phyloP scores from a whole-genome alignment of 164 flowering plant species.

The Sedum album region DNA sequence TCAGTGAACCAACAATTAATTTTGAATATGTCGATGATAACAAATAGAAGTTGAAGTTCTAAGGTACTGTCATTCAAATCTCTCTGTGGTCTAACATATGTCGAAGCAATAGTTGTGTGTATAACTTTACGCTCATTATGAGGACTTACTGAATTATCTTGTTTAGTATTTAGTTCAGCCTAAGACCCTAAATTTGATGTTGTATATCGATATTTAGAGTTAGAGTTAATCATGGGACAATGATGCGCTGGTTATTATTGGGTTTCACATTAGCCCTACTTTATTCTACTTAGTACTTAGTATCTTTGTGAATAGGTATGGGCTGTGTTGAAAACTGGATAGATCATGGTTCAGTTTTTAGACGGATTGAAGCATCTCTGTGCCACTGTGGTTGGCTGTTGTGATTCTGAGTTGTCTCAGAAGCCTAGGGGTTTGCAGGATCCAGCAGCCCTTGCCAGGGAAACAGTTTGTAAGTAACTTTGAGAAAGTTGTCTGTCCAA shows the following conservation, averaged over 20 bases:
- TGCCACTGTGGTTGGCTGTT: conserved; percentile 39
- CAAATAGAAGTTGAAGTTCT: too few species aligned
- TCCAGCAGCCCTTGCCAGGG: conserved; percentile 63
- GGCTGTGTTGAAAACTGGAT: conserved; percentile 33
- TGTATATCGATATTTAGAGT: too few species aligned
- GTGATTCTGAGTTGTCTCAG: conserved; percentile 38
- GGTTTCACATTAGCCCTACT: not conserved
- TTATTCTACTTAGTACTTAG: not conserved
- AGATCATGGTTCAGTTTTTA: conserved; percentile 71
- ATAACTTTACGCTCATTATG: too few species aligned
- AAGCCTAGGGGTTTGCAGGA: conserved; percentile 48
- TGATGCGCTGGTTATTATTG: not conserved
- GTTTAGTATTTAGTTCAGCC: too few species aligned
- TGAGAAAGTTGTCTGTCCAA: not conserved
- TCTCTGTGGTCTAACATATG: too few species aligned
- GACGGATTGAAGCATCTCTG: conserved; percentile 52
- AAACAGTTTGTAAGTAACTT: conserved; percentile 55
- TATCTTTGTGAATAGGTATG: conserved; percentile 33
- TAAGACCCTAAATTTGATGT: too few species aligned
- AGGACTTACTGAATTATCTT: too few species aligned
- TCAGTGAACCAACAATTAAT: too few species aligned
- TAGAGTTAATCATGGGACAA: too few species aligned
- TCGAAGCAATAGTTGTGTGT: too few species aligned
- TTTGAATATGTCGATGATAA: too few species aligned
- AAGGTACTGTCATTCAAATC: too few species aligned